Base-by-base conservation (phyloP, 805 yeast genomes). In the Candida maesae region DNA sequence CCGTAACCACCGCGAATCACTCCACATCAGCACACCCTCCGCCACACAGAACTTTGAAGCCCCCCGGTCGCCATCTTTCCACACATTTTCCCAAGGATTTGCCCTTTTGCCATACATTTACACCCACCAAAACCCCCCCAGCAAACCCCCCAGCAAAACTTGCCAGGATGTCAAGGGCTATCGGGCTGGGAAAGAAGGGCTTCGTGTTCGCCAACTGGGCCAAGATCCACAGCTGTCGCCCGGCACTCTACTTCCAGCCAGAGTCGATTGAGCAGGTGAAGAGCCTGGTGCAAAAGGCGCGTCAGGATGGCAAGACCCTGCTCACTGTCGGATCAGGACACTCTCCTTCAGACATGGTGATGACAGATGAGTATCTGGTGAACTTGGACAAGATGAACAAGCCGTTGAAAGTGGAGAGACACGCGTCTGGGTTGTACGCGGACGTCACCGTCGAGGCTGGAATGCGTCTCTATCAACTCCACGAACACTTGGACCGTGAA, bases 391-490 rank as follows among this genome's bases (percentile, higher is more conserved):
- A 78, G 42, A 74, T 84, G 59, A 76, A 78, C 59, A 55, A 61
- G n/a, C 77, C 88, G 15, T 51, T 81, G 19, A 61, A 56, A 7
- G 60, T 75, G 36, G 60, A 69, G 28, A 73, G 71, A 28, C 70
- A 76, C 41, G 63, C 59, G 17, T 75, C 79, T n/a, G 80, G 81
- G 9, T 71, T 78, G 46, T 91, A 70, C 60, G 84, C 95, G 7
- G 98, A 91, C 63, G 79, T 91, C 39, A 84, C 93, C 0, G 96
- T 89, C n/a, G 95, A 91, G 61, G 95, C 96, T 0, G 99, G 99
- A 21, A 72, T 86, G 41, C 71, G 96, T 46, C 66, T 91, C 11
- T 81, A 70, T 56, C 83, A 86, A 58, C 65, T 91, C 57, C 88
- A 85, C 60, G 79, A 79, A 10, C 70, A 70, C 45, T 69, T 91